Evolutionary conservation across 2,329 filamentous ascomycete genomes (phyloP), one percentile per base, ranked within the genome.

Genomic region (Neofusicoccum kwambonambiense): DNA sequence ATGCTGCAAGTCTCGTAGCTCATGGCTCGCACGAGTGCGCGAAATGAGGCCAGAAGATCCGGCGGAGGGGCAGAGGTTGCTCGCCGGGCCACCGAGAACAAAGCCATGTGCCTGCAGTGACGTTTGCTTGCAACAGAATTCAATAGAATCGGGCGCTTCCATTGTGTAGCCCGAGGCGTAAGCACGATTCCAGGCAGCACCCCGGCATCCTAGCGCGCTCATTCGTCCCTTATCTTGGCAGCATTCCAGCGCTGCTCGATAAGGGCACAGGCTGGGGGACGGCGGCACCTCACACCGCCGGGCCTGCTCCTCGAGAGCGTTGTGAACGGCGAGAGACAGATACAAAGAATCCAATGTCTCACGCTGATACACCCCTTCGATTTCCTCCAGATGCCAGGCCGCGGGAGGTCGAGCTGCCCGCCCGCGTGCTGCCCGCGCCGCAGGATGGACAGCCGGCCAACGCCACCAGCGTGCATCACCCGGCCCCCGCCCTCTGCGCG

Each of bases 331-430:
- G 34, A 41, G 51, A 42, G 17, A 57, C 39, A 31, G 44, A 19
- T 44, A 57, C 54, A 57, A 57, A 57, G 54, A 45, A 57, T 57
- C 54, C 54, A 57, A 45, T 57, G 54, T 57, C 54, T 57, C 54
- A 57, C 41, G 54, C 27, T 45, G 54, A 45, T 57, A 57, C 54
- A 44, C 34, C 54, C 54, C 54, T 57, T 57, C 39, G 27, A 41
- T 34, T 45, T 13, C 22, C 39, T 44, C 54, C 54, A 31, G 52
- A 17, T 15, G 22, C 49, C 50, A 19, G 50, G n/a, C 34, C 37
- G 34, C 27, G 34, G 31, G 37, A 39, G 37, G 9, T 39, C 37
- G 9, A 39, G 27, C 37, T 39, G 13, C 9, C 49, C 17, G 31
- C 49, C 31, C 3, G 11, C 27, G n/a, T 13, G 19, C 19, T n/a